phyloP scores from a whole-genome alignment of 805 yeast genomes.

The Maudiozyma turicensis region DNA sequence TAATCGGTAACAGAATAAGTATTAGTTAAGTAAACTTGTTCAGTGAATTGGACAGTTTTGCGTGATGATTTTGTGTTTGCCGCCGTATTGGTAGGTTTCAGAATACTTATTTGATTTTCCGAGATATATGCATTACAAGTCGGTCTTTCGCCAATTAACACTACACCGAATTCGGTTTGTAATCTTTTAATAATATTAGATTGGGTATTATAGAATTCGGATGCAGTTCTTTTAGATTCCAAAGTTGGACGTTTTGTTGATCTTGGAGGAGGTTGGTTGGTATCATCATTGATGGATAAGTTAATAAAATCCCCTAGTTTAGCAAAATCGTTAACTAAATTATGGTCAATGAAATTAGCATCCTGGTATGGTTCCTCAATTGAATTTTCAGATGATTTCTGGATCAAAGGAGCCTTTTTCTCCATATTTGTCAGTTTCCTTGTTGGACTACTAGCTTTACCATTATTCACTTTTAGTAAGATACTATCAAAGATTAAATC shows the following conservation, averaged over 20 bases:
- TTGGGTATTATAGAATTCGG: conserved; percentile 13
- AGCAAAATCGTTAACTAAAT: conserved; percentile 15
- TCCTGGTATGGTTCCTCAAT: neutral
- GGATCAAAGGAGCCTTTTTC: neutral
- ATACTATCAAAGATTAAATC: conserved; percentile 24
- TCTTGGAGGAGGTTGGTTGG: conserved; percentile 8
- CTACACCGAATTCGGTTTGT: neutral
- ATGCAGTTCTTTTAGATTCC: conserved; percentile 12
- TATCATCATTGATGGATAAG: neutral
- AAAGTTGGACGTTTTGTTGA: conserved; percentile 20
- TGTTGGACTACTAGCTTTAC: neutral
- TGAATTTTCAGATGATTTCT: neutral
- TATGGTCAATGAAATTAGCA: conserved; percentile 10
- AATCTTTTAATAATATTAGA: conserved; percentile 2
- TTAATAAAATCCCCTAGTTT: conserved; percentile 16
- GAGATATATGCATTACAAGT: neutral
- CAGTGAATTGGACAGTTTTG: conserved; percentile 18
- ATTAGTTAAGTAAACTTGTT: conserved; percentile 20
- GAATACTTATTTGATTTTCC: neutral
- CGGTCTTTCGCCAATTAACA: conserved; percentile 1
- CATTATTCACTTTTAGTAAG: conserved; percentile 15
- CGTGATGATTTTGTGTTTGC: neutral
- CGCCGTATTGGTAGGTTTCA: neutral
- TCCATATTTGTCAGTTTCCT: neutral
- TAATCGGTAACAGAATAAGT: conserved; percentile 25